phyloP scores from a whole-genome alignment of 2,329 filamentous ascomycete species.

The Knufia fluminis region DNA sequence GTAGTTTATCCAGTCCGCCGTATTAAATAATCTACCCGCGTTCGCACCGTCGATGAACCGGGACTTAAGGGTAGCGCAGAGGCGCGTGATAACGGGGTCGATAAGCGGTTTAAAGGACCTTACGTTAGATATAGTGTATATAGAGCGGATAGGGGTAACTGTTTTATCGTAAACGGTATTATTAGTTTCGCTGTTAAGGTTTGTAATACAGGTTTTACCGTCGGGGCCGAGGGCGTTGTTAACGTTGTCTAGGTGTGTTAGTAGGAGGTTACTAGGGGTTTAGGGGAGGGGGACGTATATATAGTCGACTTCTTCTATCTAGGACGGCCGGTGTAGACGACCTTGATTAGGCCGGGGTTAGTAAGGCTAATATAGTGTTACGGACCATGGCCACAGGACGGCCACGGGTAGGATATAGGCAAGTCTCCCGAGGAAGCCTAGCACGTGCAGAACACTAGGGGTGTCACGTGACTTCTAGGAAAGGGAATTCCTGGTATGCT shows the following conservation, averaged over 20 bases:
- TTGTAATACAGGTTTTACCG: neutral
- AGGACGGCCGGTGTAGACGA: slow-evolving; percentile 29
- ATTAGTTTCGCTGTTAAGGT: slow-evolving; percentile 31
- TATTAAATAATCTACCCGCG: slow-evolving; percentile 25
- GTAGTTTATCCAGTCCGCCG: slow-evolving; percentile 35
- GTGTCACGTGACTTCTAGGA: no score
- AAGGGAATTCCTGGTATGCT: no score
- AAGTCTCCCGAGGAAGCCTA: no score
- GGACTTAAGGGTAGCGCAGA: slow-evolving; percentile 28
- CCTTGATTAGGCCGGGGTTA: slow-evolving; percentile 30
- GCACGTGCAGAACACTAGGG: no score
- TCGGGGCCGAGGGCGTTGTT: slow-evolving; percentile 20
- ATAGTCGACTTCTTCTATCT: slow-evolving; percentile 16
- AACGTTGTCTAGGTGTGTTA: slow-evolving; percentile 30
- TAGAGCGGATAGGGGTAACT: slow-evolving; percentile 32
- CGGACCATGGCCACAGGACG: slow-evolving; percentile 35
- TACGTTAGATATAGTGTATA: slow-evolving; percentile 27
- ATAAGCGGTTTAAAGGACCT: slow-evolving; percentile 23
- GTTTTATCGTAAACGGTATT: slow-evolving; percentile 27
- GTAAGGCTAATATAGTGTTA: slow-evolving; percentile 32
- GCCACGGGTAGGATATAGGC: no score
- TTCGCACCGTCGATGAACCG: slow-evolving; percentile 26
- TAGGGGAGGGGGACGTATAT: neutral
- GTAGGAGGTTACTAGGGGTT: slow-evolving; percentile 22
- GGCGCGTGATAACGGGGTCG: slow-evolving; percentile 25